Percentiles rank a stretch among this genome's conserved stretches.
phyloP scores from a whole-genome alignment of 257 asterid species.

The Verbascum thapsus region DNA sequence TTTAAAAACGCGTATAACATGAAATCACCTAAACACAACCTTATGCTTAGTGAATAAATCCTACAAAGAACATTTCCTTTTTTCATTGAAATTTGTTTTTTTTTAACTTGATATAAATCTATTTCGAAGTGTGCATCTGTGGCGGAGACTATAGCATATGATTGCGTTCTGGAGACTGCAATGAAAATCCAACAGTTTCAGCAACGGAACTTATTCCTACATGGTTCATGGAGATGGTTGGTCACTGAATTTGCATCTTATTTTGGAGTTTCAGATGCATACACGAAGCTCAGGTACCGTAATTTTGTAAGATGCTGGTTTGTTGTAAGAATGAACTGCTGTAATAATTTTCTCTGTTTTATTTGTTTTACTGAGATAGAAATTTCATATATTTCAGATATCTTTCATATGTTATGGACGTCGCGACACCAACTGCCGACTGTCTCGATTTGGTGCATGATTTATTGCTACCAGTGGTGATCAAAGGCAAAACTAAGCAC shows the following conservation, averaged over 20 bases:
- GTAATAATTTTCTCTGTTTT: neutral
- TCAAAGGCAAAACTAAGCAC: slow-evolving; percentile 44
- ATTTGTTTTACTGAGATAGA: neutral
- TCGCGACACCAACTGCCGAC: slow-evolving; percentile 66
- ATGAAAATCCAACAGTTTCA: slow-evolving; percentile 61
- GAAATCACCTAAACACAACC: too few species aligned
- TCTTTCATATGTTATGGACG: slow-evolving; percentile 66
- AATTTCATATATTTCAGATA: slow-evolving; percentile 37
- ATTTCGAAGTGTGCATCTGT: slow-evolving; percentile 49
- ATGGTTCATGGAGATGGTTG: slow-evolving; percentile 62
- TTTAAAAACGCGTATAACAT: too few species aligned
- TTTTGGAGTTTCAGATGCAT: slow-evolving; percentile 65
- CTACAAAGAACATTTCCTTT: neutral
- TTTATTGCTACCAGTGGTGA: slow-evolving; percentile 51
- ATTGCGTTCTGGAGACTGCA: slow-evolving; percentile 61
- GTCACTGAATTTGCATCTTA: slow-evolving; percentile 60
- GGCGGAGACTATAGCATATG: slow-evolving; percentile 66
- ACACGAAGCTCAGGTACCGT: slow-evolving; percentile 52
- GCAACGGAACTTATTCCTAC: slow-evolving; percentile 51
- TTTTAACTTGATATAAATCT: neutral
- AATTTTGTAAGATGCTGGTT: neutral
- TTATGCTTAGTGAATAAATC: neutral
- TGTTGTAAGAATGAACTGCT: neutral
- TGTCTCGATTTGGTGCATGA: slow-evolving; percentile 53
- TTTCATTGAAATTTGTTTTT: neutral